Evolutionary conservation across 495 filamentous ascomycete species (phyloP).

Genomic region (Podospora comata): DNA sequence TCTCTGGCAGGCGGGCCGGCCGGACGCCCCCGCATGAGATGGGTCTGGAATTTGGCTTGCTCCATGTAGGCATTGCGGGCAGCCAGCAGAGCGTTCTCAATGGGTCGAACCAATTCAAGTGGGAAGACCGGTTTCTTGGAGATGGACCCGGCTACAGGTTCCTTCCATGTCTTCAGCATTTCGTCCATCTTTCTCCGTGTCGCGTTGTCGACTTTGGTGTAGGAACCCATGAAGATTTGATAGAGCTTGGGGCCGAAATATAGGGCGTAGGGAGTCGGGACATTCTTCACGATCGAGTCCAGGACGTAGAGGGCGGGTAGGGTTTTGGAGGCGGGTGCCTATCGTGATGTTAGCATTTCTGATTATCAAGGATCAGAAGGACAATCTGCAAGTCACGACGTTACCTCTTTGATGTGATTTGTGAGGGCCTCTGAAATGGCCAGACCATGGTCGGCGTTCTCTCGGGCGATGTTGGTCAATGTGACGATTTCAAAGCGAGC

Average conservation of each 20-base stretch:
- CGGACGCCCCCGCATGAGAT: constrained; percentile 57
- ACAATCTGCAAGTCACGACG: neutral
- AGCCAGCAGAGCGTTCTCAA: constrained; percentile 91
- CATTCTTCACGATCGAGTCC: constrained; percentile 97
- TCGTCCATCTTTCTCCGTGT: constrained; percentile 91
- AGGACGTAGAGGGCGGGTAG: constrained; percentile 95
- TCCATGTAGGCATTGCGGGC: constrained; percentile 69
- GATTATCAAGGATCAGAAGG: constrained; percentile 1
- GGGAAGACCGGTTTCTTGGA: constrained; percentile 87
- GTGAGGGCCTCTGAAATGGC: constrained; percentile 85
- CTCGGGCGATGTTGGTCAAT: constrained; percentile 91
- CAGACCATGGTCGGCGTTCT: constrained; percentile 90
- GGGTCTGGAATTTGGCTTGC: constrained; percentile 60
- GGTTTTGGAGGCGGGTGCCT: constrained; percentile 83
- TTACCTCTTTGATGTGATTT: constrained; percentile 88
- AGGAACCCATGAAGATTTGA: constrained; percentile 93
- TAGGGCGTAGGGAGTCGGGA: constrained; percentile 92
- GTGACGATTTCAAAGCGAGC: constrained; percentile 91
- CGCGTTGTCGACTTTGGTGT: constrained; percentile 74
- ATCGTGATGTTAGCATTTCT: constrained; percentile 22
- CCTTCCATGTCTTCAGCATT: constrained; percentile 98
- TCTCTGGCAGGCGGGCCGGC: constrained; percentile 56
- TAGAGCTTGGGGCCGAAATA: constrained; percentile 91
- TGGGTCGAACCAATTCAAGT: constrained; percentile 74
- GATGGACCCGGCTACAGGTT: constrained; percentile 86